Percentiles rank a stretch among this genome's conserved stretches.
Evolutionary conservation across 768 basidiomycete genomes (phyloP).

Genomic region (Boletellus ananiceps): DNA sequence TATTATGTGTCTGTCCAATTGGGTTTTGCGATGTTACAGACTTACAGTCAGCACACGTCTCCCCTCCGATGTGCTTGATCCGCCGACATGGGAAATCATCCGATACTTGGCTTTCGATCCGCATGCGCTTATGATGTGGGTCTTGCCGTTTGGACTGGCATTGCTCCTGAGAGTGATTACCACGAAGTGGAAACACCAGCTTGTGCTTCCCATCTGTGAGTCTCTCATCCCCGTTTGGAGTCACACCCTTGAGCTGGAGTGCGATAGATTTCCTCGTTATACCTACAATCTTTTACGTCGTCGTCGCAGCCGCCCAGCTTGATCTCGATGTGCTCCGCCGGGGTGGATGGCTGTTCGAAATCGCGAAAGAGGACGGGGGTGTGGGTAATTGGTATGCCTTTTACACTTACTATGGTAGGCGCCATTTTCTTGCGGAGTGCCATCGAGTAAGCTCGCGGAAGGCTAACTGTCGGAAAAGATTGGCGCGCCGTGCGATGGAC

Average conservation of each 20-base stretch:
- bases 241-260: background rate
- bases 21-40: slow-evolving; percentile 33
- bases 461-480: slow-evolving; percentile 40
- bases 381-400: slow-evolving; percentile 73
- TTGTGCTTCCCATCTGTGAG: slow-evolving; percentile 87
- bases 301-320: slow-evolving; percentile 60
- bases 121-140: slow-evolving; percentile 72
- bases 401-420: slow-evolving; percentile 72
- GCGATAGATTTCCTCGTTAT: slow-evolving; percentile 71
- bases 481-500: slow-evolving; percentile 53
- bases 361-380: slow-evolving; percentile 30
- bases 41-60: slow-evolving; percentile 83
- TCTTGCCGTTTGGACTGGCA: slow-evolving; percentile 72
- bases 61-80: slow-evolving; percentile 66
- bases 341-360: slow-evolving; percentile 84
- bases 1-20: background rate
- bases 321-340: slow-evolving; percentile 56
- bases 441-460: background rate
- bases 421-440: background rate
- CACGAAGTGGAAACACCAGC: slow-evolving; percentile 73
- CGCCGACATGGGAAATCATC: slow-evolving; percentile 60
- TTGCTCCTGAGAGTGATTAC: slow-evolving; percentile 77
- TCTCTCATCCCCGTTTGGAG: slow-evolving; percentile 1
- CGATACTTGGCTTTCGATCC: slow-evolving; percentile 60
- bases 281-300: slow-evolving; percentile 77